Evolutionary conservation across 768 basidiomycete genomes (phyloP), one percentile per base, ranked within the genome.

Genomic region (Punctularia strigosozonata): DNA sequence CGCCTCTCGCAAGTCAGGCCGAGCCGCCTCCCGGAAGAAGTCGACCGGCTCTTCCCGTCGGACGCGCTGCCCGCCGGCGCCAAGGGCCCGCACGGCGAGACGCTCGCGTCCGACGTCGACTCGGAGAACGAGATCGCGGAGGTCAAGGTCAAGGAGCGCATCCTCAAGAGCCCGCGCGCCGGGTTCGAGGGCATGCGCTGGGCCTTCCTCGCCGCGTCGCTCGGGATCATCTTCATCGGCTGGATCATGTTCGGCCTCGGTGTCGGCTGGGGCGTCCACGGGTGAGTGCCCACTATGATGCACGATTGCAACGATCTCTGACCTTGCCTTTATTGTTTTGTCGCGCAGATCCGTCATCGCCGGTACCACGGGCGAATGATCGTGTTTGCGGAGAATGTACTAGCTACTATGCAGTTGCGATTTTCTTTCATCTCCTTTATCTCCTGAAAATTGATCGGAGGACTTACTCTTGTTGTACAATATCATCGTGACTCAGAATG

Each of bases 181-280:
- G 38, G 37, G 28, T 23, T 23, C 13, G 40, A 35, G 23, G 17
- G 39, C 13, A 3, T 47, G 25, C 38, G 53, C 31, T 52, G 52
- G 55, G 39, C 43, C 7, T 54, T 50, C 37, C 36, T 55, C 18
- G 41, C 38, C 12, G 43, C 41, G 3, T 48, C 53, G 4, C 24
- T 53, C 4, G 53, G 46, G 12, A 43, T 64, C 31, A 53, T 66
- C 28, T 23, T 63, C 31, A 46, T 64, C 31, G 63, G 57, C 15
- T 66, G 64, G 63, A 49, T 64, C 31, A 57, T 66, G 51, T 66
- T 66, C 45, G 64, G 61, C 6, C 35, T 66, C 34, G 63, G 62
- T 26, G 55, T 66, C n/a, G 47, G 42, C 6, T 66, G 63, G 64
- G 64, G 63, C 13, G 62, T 64, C 31, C 64, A 66, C 41, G 63